Conservation (phyloP, 2,329 filamentous ascomycete genomes). For the Calonectria leucothoes region DNA sequence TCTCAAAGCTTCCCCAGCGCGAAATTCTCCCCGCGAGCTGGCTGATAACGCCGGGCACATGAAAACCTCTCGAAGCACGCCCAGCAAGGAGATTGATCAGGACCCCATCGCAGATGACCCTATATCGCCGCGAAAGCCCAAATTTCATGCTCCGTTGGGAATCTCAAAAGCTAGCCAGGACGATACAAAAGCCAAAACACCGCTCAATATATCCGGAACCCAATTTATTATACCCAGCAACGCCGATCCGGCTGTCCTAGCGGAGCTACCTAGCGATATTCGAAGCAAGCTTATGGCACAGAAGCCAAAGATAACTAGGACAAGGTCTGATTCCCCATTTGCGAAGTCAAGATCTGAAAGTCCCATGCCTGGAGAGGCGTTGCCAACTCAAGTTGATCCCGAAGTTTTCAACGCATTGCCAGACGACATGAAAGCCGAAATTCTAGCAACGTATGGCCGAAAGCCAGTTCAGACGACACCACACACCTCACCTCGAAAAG, state of each 20-base stretch:
- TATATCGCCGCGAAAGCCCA: conserved; percentile 64
- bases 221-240: conserved; percentile 93
- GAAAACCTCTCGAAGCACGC: conserved; percentile 45
- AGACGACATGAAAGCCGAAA: conserved; percentile 85
- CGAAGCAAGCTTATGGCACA: conserved; percentile 78
- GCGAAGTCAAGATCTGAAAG: conserved; percentile 51
- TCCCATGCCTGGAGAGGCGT: conserved; percentile 54
- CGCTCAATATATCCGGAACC: conserved; percentile 84
- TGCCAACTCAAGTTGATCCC: conserved; percentile 85
- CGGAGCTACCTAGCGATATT: conserved; percentile 87
- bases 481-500: conserved; percentile 67
- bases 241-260: conserved; percentile 82
- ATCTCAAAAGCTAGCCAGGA: conserved; percentile 60
- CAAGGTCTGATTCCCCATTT: conserved; percentile 43
- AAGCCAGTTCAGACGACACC: conserved; percentile 49
- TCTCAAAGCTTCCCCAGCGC: conserved; percentile 51
- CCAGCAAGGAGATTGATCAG: conserved; percentile 45
- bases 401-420: conserved; percentile 87
- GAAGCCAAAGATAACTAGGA: conserved; percentile 45
- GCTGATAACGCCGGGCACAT: conserved; percentile 62
- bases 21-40: conserved; percentile 56
- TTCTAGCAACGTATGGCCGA: conserved; percentile 77
- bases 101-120: conserved; percentile 69
- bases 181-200: conserved; percentile 70
- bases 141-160: conserved; percentile 64